Evolutionary conservation across 1,139 yeast genomes (phyloP), one percentile per base, ranked within the genome.

Genomic region (Pichia sp.): DNA sequence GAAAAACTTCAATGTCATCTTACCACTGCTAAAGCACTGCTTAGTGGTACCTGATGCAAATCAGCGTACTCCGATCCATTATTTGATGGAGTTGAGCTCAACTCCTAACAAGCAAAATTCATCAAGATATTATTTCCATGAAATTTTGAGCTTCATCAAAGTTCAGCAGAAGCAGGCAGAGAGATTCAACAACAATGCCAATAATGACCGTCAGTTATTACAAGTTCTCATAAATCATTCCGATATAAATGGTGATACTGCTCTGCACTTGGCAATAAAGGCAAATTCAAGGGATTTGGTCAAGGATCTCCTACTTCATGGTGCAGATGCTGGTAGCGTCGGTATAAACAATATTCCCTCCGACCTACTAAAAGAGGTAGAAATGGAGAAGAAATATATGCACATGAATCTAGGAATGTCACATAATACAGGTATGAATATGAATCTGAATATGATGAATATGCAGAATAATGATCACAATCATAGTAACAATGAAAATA

Each of bases 51-150:
- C 93, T 3, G 95, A 87, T 69, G 76, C 77, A 34, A 83, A 81
- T 64, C 88, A 89, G 16, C 74, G 92, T 60, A 81, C 90, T 1
- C 92, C 92, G 1, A 68, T 86, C 55, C 95, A 87, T 70, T 85
- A 87, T 63, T 69, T 87, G 52, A 81, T 86, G 64, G 91, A 85
- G 63, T 74, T 83, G 62, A 71, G 82, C 41, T 78, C 82, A 45
- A 77, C 77, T 36, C 73, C 84, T 3, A 64, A 63, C 65, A 85
- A 75, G 71, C 72, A 67, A 41, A 67, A 72, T 46, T 68, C 74
- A 47, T 63, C 73, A 6, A 56, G 57, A 45, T 76, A 74, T 54
- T 79, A 79, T 57, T 65, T 78, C 52, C 70, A 71, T 46, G 69
- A 66, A 52, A 53, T 72, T 73, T 63, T 73, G 73, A 67, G 61